Evolutionary conservation across 306 rosid genomes (phyloP).

Genomic region (Sindora glabra): DNA sequence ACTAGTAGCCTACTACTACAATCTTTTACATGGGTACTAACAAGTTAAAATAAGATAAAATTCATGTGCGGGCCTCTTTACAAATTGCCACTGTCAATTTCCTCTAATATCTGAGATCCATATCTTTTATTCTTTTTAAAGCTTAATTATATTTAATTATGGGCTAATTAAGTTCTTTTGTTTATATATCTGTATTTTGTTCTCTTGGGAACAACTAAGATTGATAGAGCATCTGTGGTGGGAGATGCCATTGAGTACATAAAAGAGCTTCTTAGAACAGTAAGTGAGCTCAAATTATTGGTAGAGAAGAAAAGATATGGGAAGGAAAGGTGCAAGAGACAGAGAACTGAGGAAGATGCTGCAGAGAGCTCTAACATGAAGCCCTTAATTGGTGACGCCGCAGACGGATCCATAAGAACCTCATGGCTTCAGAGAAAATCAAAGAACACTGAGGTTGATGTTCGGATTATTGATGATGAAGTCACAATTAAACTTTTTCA

Average conservation of each 20-base stretch:
- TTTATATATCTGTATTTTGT: background rate
- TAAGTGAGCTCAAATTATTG: slow-evolving; percentile 55
- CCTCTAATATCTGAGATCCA: too few relatives aligned
- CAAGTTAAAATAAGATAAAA: too few relatives aligned
- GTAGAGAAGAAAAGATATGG: slow-evolving; percentile 79
- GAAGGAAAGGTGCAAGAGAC: slow-evolving; percentile 65
- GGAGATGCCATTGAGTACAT: slow-evolving; percentile 79
- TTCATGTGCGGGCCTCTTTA: too few relatives aligned
- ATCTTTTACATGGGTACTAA: too few relatives aligned
- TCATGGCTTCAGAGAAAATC: slow-evolving; percentile 98
- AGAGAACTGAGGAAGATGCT: slow-evolving; percentile 36
- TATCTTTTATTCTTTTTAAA: background rate
- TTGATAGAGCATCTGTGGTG: slow-evolving; percentile 82
- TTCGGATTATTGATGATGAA: slow-evolving; percentile 76
- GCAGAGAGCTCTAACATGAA: slow-evolving; percentile 62
- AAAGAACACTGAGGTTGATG: slow-evolving; percentile 89
- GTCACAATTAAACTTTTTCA: slow-evolving; percentile 82
- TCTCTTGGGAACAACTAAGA: slow-evolving; percentile 15
- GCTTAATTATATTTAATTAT: too few relatives aligned
- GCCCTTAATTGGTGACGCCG: slow-evolving; percentile 48
- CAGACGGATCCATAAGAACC: slow-evolving; percentile 58
- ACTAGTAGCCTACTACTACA: too few relatives aligned
- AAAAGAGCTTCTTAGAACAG: slow-evolving; percentile 63
- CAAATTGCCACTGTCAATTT: too few relatives aligned
- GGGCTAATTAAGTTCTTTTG: background rate